Evolutionary conservation across 805 yeast genomes (phyloP).

Genomic region (Candida sonorensis): DNA sequence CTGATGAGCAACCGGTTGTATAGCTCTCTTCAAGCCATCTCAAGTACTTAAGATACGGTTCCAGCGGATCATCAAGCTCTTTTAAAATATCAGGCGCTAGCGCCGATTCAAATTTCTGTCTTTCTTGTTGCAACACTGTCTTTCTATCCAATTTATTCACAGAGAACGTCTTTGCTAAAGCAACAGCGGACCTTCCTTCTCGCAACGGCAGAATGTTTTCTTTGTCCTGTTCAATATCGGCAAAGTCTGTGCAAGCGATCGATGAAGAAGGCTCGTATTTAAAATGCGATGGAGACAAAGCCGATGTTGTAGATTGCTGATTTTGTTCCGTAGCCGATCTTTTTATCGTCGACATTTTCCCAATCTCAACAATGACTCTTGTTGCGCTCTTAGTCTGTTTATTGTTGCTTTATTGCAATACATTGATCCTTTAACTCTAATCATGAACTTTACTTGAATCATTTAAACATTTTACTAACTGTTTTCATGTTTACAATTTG

Average conservation of each 20-base stretch:
- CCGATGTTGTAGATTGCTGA: background rate
- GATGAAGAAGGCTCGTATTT: background rate
- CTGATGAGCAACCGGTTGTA: slow-evolving; percentile 54
- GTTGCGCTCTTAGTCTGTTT: too few species aligned
- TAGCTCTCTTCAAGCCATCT: slow-evolving; percentile 60
- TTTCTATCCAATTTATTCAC: slow-evolving; percentile 12
- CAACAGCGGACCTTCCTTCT: slow-evolving; percentile 63
- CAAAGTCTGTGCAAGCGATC: slow-evolving; percentile 13
- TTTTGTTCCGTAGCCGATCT: too few species aligned
- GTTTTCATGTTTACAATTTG: too few species aligned
- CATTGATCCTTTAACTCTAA: too few species aligned
- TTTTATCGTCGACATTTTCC: too few species aligned
- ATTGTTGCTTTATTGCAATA: too few species aligned
- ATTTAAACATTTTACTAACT: too few species aligned
- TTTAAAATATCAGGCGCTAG: slow-evolving; percentile 37
- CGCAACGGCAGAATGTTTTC: slow-evolving; percentile 66
- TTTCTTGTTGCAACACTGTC: slow-evolving; percentile 22
- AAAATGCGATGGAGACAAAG: background rate
- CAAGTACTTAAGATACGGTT: slow-evolving; percentile 65
- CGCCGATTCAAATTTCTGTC: slow-evolving; percentile 42
- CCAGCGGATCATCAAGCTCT: slow-evolving; percentile 78
- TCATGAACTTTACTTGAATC: too few species aligned
- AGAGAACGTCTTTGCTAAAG: slow-evolving; percentile 41
- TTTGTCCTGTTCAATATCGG: slow-evolving; percentile 52
- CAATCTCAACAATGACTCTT: too few species aligned